Conservation (phyloP, 345 rosid genomes). For the Citrus mangshanensis region DNA sequence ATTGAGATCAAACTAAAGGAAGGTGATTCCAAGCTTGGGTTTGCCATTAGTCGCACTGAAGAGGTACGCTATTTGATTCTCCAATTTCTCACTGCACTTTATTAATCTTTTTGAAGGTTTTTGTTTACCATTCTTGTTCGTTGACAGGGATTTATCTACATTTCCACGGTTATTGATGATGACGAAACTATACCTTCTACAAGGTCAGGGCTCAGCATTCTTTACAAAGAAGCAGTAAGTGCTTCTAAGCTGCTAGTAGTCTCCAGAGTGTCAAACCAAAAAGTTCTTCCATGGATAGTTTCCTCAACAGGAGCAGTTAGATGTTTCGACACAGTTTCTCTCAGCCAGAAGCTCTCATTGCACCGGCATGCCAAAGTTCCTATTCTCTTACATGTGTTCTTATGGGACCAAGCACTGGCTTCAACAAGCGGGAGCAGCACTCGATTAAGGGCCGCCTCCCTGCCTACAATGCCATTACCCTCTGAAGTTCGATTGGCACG, state of each 20-base stretch:
- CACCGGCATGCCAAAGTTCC: constrained; percentile 83
- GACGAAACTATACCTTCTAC: constrained; percentile 62
- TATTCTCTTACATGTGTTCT: constrained; percentile 62
- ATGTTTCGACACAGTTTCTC: constrained; percentile 78
- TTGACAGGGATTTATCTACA: constrained; percentile 83
- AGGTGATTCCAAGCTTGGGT: constrained; percentile 80
- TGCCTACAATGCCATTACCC: constrained; percentile 33
- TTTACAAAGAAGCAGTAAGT: constrained; percentile 59
- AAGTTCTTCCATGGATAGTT: constrained; percentile 91
- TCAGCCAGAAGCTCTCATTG: constrained; percentile 88
- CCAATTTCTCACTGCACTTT: not conserved
- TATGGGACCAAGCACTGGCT: constrained; percentile 50
- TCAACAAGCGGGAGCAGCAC: constrained; percentile 24
- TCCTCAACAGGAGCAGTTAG: constrained; percentile 83
- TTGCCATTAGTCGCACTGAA: constrained; percentile 97
- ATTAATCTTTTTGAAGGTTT: not conserved
- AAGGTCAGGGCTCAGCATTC: constrained; percentile 68
- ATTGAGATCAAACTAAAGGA: constrained; percentile 73
- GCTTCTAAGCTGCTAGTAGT: constrained; percentile 60
- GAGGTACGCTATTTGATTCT: constrained; percentile 47
- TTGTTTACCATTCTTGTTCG: not conserved
- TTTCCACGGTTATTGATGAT: constrained; percentile 72
- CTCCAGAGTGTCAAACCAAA: constrained; percentile 75
- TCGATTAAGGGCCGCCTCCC: constrained; percentile 27
- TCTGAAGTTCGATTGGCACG: constrained; percentile 28